These are phyloP conservation scores for Mikania micrantha DNA, from an alignment of 129 eudicot genomes.

Conservation along the genomic window DNA sequence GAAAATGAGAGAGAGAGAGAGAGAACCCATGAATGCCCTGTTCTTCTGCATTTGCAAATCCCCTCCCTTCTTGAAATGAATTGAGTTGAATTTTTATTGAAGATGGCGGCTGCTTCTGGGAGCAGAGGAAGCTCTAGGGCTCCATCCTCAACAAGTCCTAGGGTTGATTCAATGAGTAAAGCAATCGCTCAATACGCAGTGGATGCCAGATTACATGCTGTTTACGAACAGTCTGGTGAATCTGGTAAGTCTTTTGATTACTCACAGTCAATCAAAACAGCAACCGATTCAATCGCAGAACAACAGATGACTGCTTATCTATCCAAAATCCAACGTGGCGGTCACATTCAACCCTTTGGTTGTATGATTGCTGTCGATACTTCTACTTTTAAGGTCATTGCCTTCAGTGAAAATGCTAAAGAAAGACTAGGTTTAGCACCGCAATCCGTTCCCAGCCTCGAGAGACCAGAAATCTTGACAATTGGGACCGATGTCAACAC, in stretches of 20 bases:
- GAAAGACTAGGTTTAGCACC: constrained; percentile 69
- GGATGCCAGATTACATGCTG: constrained; percentile 80
- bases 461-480: constrained; percentile 38
- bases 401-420: constrained; percentile 68
- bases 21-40: no score
- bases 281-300: constrained; percentile 54
- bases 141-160: constrained; percentile 25
- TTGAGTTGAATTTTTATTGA: no score
- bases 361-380: constrained; percentile 77
- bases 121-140: constrained; percentile 37
- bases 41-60: no score
- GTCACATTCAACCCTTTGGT: constrained; percentile 85
- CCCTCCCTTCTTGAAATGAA: no score
- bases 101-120: no score
- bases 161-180: constrained; percentile 47
- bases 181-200: constrained; percentile 75
- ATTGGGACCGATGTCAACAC: constrained; percentile 76
- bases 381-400: constrained; percentile 49
- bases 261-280: constrained; percentile 55
- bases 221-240: constrained; percentile 70
- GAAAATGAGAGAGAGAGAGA: no score
- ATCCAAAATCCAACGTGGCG: constrained; percentile 81
- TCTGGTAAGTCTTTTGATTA: constrained; percentile 82
- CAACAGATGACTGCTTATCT: constrained; percentile 75
- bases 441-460: constrained; percentile 67